phyloP scores from a whole-genome alignment of 768 basidiomycete species.

The Epithele typhae region DNA sequence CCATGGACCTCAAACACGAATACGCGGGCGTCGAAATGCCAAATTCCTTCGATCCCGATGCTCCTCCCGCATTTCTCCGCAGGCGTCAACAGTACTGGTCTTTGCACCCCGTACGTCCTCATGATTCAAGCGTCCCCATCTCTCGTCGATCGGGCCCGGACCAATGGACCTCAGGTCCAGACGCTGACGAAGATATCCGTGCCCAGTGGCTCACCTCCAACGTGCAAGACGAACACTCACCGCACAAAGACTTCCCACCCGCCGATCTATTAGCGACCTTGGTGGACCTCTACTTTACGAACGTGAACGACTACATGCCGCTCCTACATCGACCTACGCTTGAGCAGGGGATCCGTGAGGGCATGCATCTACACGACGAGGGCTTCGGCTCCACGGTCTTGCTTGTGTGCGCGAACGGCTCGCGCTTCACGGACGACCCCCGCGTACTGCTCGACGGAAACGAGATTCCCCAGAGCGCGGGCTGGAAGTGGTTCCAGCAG shows the following conservation, averaged over 20 bases:
- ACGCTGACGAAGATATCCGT: conserved; percentile 6
- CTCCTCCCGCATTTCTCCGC: conserved; percentile 18
- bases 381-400: conserved; percentile 45
- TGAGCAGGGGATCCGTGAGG: conserved; percentile 31
- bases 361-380: conserved; percentile 36
- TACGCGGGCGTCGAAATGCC: conserved; percentile 23
- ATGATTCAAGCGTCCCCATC: neutral
- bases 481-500: conserved; percentile 51
- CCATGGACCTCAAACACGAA: conserved; percentile 38
- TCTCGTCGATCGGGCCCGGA: neutral
- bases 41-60: conserved; percentile 10
- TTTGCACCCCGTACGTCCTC: conserved; percentile 33
- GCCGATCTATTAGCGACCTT: conserved; percentile 35
- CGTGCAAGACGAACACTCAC: conserved; percentile 22
- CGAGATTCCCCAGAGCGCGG: conserved; percentile 29
- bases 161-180: no score
- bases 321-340: conserved; percentile 48
- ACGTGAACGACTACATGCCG: conserved; percentile 39
- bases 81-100: conserved; percentile 50
- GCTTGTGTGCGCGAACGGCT: conserved; percentile 46
- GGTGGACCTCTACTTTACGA: conserved; percentile 45
- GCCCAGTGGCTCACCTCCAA: conserved; percentile 24
- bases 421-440: conserved; percentile 49
- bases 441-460: conserved; percentile 32
- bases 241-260: conserved; percentile 29